A percentile compares a stretch with the other conserved stretches of the same genome.
Conservation (phyloP, 257 asterid species). For the Linderniella brevidens region DNA sequence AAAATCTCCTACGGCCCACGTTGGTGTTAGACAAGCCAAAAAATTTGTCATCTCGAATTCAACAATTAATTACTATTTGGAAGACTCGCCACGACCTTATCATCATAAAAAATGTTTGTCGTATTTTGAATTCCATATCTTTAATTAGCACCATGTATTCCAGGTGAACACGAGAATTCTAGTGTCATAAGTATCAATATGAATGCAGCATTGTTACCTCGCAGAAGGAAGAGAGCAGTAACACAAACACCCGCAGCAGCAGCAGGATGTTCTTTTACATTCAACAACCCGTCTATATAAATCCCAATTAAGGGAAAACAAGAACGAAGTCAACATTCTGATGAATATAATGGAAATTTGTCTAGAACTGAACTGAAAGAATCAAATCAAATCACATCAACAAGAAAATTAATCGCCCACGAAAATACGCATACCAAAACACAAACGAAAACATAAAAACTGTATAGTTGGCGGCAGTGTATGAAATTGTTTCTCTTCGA, state of each 20-base stretch:
- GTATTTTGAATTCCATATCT: neutral
- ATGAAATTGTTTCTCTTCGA: too few relatives aligned
- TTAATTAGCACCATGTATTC: slow-evolving; percentile 4
- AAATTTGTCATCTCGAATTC: too few relatives aligned
- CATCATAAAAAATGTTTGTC: neutral
- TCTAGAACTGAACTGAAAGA: neutral
- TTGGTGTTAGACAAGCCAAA: too few relatives aligned
- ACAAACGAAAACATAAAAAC: neutral
- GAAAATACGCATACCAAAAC: too few relatives aligned
- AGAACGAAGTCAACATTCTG: slow-evolving; percentile 4
- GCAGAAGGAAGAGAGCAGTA: slow-evolving; percentile 49
- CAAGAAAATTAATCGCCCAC: neutral
- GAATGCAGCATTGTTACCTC: slow-evolving; percentile 23
- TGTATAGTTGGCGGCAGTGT: neutral
- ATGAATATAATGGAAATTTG: neutral
- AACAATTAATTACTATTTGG: too few relatives aligned
- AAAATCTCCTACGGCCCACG: neutral
- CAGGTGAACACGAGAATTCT: too few relatives aligned
- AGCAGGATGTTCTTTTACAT: slow-evolving; percentile 48
- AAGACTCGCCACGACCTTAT: too few relatives aligned
- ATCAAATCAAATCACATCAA: neutral
- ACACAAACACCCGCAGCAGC: slow-evolving; percentile 60
- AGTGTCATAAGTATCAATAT: too few relatives aligned
- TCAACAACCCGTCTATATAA: slow-evolving; percentile 36
- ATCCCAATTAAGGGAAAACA: slow-evolving; percentile 2